Base-by-base conservation (phyloP, 1,139 yeast genomes). In the Pneumocystis jirovecii region DNA sequence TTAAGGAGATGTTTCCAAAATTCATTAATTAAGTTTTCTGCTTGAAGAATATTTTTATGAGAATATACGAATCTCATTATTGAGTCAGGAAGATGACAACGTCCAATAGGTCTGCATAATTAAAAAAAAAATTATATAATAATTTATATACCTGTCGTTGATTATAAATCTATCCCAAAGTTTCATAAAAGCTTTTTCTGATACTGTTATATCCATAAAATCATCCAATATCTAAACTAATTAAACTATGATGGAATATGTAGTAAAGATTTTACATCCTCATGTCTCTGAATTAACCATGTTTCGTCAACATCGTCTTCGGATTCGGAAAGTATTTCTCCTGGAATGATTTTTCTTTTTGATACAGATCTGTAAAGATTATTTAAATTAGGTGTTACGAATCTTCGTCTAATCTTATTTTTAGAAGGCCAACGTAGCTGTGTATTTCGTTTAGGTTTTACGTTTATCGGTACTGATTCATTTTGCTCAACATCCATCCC, bases 1-100 rank as follows among this genome's bases (percentile, higher is more conserved):
- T 67, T 67, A 56, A 67, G 35, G 34, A 68, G 61, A 56, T 67
- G 69, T 59, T 67, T 67, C 69, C 69, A 67, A n/a, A 67, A 59
- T 60, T 67, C 69, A 29, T 37, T 64, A 25, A 40, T 39, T 57
- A 65, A 34, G 25, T 25, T 29, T 60, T 59, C 56, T 8, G 63
- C 61, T n/a, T 65, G 61, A n/a, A 67, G 64, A 57, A 37, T n/a
- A 37, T 39, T 61, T 35, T 64, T 56, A 62, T 66, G 62, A 37
- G 57, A 60, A n/a, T 68, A 63, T 50, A 66, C 64, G 57, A 67
- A 67, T 25, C 69, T 65, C 25, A 65, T 29, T 6, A 67, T 63
- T 17, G 69, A 66, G 34, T 67, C 67, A 57, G 67, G 50, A 34
- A 67, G 63, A 31, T 66, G 66, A 56, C 63, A 63, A 60, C 65